Percentiles rank a stretch among this genome's conserved stretches.
Evolutionary conservation across 106 monocot genomes (phyloP).

Genomic region (Cymbidium sinense): DNA sequence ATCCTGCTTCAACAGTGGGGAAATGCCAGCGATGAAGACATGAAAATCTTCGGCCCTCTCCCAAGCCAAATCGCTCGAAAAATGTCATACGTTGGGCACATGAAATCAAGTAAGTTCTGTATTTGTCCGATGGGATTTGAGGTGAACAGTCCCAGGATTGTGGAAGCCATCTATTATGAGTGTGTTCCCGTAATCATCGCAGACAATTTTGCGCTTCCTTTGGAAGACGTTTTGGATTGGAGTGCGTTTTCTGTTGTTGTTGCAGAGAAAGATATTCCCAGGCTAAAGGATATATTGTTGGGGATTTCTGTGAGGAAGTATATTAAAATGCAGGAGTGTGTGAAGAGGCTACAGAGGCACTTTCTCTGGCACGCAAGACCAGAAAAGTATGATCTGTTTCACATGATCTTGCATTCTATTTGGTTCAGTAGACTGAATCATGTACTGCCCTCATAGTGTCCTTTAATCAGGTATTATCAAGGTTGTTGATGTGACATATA

Average conservation of each 20-base stretch:
- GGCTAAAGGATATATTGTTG: slow-evolving; percentile 54
- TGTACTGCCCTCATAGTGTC: slow-evolving; percentile 17
- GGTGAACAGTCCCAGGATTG: slow-evolving; percentile 91
- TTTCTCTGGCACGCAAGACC: slow-evolving; percentile 85
- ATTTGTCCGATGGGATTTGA: slow-evolving; percentile 93
- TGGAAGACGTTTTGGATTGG: slow-evolving; percentile 86
- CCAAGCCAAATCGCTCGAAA: slow-evolving; percentile 49
- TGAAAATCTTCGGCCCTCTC: slow-evolving; percentile 68
- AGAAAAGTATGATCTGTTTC: slow-evolving; percentile 74
- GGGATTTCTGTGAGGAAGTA: slow-evolving; percentile 50
- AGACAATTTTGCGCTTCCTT: slow-evolving; percentile 75
- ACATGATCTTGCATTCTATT: slow-evolving; percentile 94
- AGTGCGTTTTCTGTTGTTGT: slow-evolving; percentile 68
- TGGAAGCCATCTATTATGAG: slow-evolving; percentile 87
- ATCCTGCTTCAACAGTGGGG: slow-evolving; percentile 61
- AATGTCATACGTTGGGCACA: slow-evolving; percentile 72
- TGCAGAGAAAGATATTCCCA: slow-evolving; percentile 84
- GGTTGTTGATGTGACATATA: not conserved
- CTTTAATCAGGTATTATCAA: not conserved
- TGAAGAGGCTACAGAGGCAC: slow-evolving; percentile 72
- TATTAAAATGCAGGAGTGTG: slow-evolving; percentile 47
- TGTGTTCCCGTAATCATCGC: slow-evolving; percentile 93
- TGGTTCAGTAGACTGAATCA: slow-evolving; percentile 82
- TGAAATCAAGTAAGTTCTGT: slow-evolving; percentile 88
- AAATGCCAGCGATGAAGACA: slow-evolving; percentile 40